Base-by-base conservation (phyloP, 805 yeast species). In the Candida sonorensis region DNA sequence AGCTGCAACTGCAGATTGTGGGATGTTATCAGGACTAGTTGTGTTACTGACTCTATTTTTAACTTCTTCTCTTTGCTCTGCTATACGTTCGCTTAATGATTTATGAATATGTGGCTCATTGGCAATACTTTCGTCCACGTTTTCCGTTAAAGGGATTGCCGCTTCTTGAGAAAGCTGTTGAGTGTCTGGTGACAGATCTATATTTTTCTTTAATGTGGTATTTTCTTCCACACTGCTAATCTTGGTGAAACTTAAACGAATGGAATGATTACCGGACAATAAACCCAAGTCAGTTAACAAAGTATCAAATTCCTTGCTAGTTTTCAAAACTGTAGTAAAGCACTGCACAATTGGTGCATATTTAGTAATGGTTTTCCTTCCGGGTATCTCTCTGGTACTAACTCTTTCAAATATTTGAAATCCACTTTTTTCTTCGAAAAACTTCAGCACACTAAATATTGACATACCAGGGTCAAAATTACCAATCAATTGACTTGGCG, bases 231-330 rank as follows among this genome's bases (percentile, higher is more conserved):
- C 10, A 10, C 24, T 15, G 18, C 24, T 35, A 8, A 18, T 22
- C 24, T 31, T 31, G 19, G 42, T 45, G 34, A 45, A 53, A 9
- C 53, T 37, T 21, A 57, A 27, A 15, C 62, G 40, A 16, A 57
- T 20, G 2, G 55, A 38, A 27, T 50, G 53, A 20, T 42, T 55
- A 0, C 60, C 60, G 7, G 30, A 31, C 12, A 28, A 35, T n/a
- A 53, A 36, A 20, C 57, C 58, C 17, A 46, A 35, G 12, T 44
- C 42, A 22, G 39, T 44, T 30, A 54, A 42, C 5, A 49, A 40
- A 27, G 35, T 38, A 2, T 34, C 23, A 10, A 51, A 33, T 7
- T 53, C 57, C 5, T 43, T 35, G 11, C 30, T 27, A 1, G 43
- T 26, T 11, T 33, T 32, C 23, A 52, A 12, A 4, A 41, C 34